A percentile compares a stretch with the other conserved stretches of the same genome.
Evolutionary conservation across 345 rosid species (phyloP).

Genomic region (Syzygium oleosum): DNA sequence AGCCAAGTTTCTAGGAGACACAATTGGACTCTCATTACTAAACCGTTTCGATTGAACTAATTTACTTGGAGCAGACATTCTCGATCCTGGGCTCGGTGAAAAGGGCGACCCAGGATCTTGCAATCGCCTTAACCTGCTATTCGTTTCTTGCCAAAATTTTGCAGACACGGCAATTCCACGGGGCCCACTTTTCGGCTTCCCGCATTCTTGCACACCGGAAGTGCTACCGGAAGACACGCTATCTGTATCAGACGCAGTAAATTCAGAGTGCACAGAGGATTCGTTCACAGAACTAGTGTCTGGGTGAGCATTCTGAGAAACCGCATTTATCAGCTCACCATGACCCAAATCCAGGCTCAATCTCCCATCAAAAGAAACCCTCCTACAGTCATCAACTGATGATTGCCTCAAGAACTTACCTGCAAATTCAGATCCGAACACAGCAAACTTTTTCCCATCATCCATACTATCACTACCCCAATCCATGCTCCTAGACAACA

Average conservation of each 20-base stretch:
- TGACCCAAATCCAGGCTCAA: conserved; percentile 42
- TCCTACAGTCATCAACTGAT: conserved; percentile 40
- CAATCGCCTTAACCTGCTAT: conserved; percentile 74
- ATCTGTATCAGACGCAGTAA: conserved; percentile 67
- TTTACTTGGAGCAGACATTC: conserved; percentile 40
- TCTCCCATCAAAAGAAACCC: conserved; percentile 34
- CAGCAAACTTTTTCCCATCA: conserved; percentile 18
- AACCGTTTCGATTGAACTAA: conserved; percentile 50
- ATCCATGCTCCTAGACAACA: conserved; percentile 51
- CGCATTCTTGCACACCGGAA: conserved; percentile 42
- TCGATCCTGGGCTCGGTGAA: conserved; percentile 52
- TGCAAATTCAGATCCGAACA: conserved; percentile 57
- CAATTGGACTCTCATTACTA: conserved; percentile 38
- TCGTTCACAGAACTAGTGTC: conserved; percentile 28
- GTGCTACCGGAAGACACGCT: conserved; percentile 79
- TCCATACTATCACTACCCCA: conserved; percentile 5
- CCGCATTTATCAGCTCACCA: conserved; percentile 19
- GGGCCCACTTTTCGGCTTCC: conserved; percentile 35
- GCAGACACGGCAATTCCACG: conserved; percentile 50
- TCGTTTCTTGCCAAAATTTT: conserved; percentile 95
- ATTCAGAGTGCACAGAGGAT: conserved; percentile 36
- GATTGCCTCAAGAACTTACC: conserved; percentile 47
- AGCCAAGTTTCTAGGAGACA: conserved; percentile 54
- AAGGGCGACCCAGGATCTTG: conserved; percentile 84
- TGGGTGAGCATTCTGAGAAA: neutral